Evolutionary conservation across 2,329 filamentous ascomycete species (phyloP), one percentile per base, ranked within the genome.

Genomic region (Mollisiaceae sp.): DNA sequence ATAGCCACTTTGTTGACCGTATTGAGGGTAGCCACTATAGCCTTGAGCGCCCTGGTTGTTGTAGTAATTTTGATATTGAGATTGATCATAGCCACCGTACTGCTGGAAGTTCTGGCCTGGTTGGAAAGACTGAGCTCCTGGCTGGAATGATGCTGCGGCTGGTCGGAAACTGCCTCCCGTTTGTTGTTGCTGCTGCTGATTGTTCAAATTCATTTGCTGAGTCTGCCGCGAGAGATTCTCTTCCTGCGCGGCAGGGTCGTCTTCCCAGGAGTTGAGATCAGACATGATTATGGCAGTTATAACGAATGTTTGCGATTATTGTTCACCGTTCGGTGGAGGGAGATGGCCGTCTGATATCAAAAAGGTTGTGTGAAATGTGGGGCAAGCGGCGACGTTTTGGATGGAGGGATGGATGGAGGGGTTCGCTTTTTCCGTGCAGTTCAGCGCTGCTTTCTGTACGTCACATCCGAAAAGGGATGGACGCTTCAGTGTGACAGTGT

Each of bases 251-350:
- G 89, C 84, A 75, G 89, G 89, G 75, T 94, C 92, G 76, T 97
- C 93, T 82, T 98, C 94, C 92, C 95, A 98, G 69, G 93, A 97
- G 79, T 97, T 93, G 75, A 93, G 91, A 79, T 94, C 89, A 74
- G 94, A 91, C 93, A 97, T 97, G 76, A 54, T 73, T 70, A 59
- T 38, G 75, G 50, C 72, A 22, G 36, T n/a, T 56, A 12, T 56
- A 18, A 27, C 14, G 18, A 52, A 52, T 6, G 47, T 24, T 24
- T 12, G 47, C 22, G 11, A 32, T 36, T 5, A 5, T 38, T 56
- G 54, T 56, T 56, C 32, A 36, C 27, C 18, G 36, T 11, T 36
- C 54, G 27, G 22, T 2, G 5, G 54, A 38, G n/a, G 11, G n/a
- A 5, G 14, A 6, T 4, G 2, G 4, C 11, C 3, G 32, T 56